These are phyloP conservation scores for Lactarius sp. DNA, from an alignment of 768 basidiomycete species.

Conservation along the genomic window DNA sequence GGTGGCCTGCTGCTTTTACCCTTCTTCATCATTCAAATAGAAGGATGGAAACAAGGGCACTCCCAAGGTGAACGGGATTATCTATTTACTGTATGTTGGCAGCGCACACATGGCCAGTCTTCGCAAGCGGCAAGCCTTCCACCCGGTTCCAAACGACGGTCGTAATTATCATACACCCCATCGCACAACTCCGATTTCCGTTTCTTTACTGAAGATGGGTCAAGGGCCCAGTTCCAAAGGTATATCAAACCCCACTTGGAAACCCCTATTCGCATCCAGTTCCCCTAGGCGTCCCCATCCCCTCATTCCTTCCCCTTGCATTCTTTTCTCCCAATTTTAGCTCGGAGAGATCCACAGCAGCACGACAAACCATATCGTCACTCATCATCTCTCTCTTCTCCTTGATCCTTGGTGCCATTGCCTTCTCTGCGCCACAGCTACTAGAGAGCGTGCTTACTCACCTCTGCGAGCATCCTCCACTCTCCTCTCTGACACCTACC, in stretches of 20 bases:
- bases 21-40: no score
- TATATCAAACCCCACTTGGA: not conserved
- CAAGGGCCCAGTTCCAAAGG: not conserved
- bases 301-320: not conserved
- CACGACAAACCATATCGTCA: not conserved
- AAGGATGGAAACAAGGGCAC: no score
- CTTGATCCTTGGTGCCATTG: not conserved
- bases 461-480: no score
- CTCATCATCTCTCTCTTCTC: not conserved
- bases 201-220: not conserved
- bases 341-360: not conserved
- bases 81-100: no score
- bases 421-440: slow-evolving; percentile 11
- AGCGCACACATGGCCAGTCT: not conserved
- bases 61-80: no score
- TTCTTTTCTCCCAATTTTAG: not conserved
- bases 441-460: slow-evolving; percentile 10
- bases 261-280: not conserved
- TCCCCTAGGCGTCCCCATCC: not conserved
- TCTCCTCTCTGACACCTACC: no score
- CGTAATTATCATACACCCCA: not conserved
- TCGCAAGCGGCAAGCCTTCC: not conserved
- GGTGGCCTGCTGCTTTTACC: no score
- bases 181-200: not conserved
- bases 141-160: not conserved